Evolutionary conservation across 306 rosid species (phyloP), one percentile per base, ranked within the genome.

Genomic region (Gleditsia sinensis): DNA sequence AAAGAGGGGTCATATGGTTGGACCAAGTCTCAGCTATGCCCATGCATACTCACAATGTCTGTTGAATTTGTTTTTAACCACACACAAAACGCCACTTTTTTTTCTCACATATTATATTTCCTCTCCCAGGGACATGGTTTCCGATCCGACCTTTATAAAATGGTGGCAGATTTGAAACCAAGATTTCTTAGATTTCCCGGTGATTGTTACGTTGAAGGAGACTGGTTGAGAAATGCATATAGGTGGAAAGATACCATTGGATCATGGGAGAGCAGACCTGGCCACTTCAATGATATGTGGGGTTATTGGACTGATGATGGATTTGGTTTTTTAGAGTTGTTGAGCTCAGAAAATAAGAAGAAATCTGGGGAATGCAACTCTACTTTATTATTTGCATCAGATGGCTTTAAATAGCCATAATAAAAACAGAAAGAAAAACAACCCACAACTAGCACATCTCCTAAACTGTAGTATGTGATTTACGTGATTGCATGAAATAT

Each of bases 231-330:
- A 79, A 91, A 93, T 82, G 98, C 97, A 42, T 93, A 91, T 78
- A 96, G 98, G 13, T 93, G 98, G 98, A 85, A 89, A 72, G 94
- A 82, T 67, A 63, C 88, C 1, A 7, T 91, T 80, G 98, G 97
- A 62, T 86, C 97, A 12, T 93, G 98, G 98, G 96, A 93, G 75
- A 89, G 87, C 76, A 91, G 98, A 77, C 96, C 96, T 36, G 98
- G 98, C n/a, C 98, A 93, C 91, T 93, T 93, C 17, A 97, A 97
- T 45, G 98, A 91, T 81, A 96, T 93, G 67, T 93, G 97, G 98
- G 84, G 63, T 86, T 91, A 93, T 77, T 93, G 98, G 98, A 93
- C 97, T 32, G 98, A 93, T 58, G 98, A 93, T 76, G 98, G 97
- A 24, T 85, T 93, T 67, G 98, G 98, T 78, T 85, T 87, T 78